Base-by-base conservation (phyloP, 805 yeast species). In the Candida manassasensis region DNA sequence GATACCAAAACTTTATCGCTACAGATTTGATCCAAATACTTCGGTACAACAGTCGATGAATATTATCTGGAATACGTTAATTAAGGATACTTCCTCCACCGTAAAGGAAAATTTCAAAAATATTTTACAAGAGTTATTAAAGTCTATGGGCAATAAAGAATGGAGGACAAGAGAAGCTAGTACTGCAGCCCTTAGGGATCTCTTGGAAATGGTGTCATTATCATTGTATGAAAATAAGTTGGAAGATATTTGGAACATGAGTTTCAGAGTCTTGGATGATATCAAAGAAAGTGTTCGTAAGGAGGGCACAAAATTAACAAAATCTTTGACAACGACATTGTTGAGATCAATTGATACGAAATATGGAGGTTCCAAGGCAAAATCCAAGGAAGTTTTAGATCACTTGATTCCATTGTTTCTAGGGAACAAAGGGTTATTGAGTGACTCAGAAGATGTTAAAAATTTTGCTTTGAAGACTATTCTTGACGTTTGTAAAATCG, bases 151-250 rank as follows among this genome's bases (percentile, higher is more conserved):
- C 2, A 77, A 77, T 39, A 74, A 81, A 36, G 97, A 93, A 57
- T 93, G 97, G 97, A 73, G 97, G 47, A 85, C 82, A 0, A 72
- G 98, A 45, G 93, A 90, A 52, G 96, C 96, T 0, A 77, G 93
- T 54, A 69, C 90, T 0, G 54, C 73, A 7, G 96, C 88, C 0
- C 56, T 85, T 36, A 63, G 75, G 21, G 88, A 86, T 44, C 57
- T 90, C 13, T 57, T 93, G 10, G 83, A 79, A 42, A 69, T 78
- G n/a, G 67, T 73, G 17, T 69, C 79, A 0, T 47, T 75, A 16
- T 77, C 73, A 8, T 61, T 54, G 10, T 82, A 81, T 47, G 75
- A 75, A 24, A 44, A 51, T 8, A 50, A 61, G 7, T 49, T 83
- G 40, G 82, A 84, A 39, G 78, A 77, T 4, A 76, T 90, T 21